Conservation (phyloP, 768 basidiomycete genomes). For the Tulasnella sp. region DNA sequence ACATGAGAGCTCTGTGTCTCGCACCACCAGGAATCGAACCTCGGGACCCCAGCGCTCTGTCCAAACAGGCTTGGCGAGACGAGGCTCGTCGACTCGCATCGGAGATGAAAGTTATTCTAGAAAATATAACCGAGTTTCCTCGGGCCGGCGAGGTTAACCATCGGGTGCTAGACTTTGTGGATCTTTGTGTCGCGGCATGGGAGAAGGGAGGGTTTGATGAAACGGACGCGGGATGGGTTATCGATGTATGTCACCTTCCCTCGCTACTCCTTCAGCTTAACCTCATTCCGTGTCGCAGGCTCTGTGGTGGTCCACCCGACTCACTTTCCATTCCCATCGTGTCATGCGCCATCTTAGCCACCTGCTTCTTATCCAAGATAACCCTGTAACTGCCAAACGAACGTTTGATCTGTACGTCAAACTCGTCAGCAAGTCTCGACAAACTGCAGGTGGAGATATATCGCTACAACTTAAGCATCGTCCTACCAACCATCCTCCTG, state of each 20-base stretch:
- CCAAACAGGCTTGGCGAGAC: slow-evolving; percentile 52
- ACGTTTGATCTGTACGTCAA: slow-evolving; percentile 78
- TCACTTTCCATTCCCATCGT: slow-evolving; percentile 89
- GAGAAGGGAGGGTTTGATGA: slow-evolving; percentile 63
- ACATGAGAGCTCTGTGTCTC: slow-evolving; percentile 67
- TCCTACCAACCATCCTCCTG: slow-evolving; percentile 31
- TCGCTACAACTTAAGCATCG: slow-evolving; percentile 35
- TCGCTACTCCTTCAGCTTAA: neutral
- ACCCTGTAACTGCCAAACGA: slow-evolving; percentile 60
- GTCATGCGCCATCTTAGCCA: slow-evolving; percentile 82
- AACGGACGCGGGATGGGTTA: slow-evolving; percentile 67
- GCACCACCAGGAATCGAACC: slow-evolving; percentile 25
- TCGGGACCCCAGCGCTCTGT: slow-evolving; percentile 16
- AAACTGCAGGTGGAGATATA: slow-evolving; percentile 46
- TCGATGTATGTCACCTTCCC: slow-evolving; percentile 58
- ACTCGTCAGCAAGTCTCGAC: slow-evolving; percentile 75
- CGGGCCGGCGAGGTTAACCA: slow-evolving; percentile 72
- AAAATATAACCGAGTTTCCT: slow-evolving; percentile 69
- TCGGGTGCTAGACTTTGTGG: slow-evolving; percentile 78
- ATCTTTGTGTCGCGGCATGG: slow-evolving; percentile 77
- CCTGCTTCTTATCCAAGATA: slow-evolving; percentile 59
- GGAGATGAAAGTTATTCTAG: slow-evolving; percentile 67
- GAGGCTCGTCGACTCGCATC: slow-evolving; percentile 62
- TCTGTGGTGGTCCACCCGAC: slow-evolving; percentile 89
- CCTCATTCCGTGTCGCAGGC: slow-evolving; percentile 44